These are phyloP conservation scores for Lobosporangium transversale DNA, from an alignment of 192 early-diverging fungal species.

Conservation along the genomic window DNA sequence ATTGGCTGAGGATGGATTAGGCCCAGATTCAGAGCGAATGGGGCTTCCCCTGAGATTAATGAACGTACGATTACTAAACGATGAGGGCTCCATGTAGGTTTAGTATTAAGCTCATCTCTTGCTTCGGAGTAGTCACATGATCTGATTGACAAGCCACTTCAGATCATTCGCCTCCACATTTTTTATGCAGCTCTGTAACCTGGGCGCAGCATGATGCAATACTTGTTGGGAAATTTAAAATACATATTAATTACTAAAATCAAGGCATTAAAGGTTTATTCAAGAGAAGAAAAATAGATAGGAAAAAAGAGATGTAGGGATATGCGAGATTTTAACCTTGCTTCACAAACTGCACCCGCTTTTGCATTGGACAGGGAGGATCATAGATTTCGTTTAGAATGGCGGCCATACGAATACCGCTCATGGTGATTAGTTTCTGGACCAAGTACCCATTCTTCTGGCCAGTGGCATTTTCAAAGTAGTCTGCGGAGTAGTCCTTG, in stretches of 20 bases:
- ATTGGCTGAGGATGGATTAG: conserved; percentile 20
- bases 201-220: too few species aligned
- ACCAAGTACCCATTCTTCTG: conserved; percentile 26
- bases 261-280: too few species aligned
- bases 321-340: not conserved
- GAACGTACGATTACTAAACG: not conserved
- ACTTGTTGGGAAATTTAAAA: too few species aligned
- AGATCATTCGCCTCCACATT: too few species aligned
- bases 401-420: conserved; percentile 55
- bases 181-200: too few species aligned
- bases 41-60: conserved; percentile 1
- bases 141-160: not conserved
- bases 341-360: not conserved
- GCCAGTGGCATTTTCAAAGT: conserved; percentile 44
- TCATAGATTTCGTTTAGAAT: conserved; percentile 56
- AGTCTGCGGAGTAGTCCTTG: conserved; percentile 38
- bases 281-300: too few species aligned
- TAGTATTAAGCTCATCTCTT: not conserved
- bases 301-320: not conserved
- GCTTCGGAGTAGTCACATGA: not conserved
- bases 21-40: conserved; percentile 7
- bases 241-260: too few species aligned
- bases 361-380: too few species aligned
- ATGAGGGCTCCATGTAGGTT: not conserved
- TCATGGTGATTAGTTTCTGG: conserved; percentile 54